Base-by-base conservation (phyloP, 1,139 yeast genomes). In the Kodamaea ohmeri region DNA sequence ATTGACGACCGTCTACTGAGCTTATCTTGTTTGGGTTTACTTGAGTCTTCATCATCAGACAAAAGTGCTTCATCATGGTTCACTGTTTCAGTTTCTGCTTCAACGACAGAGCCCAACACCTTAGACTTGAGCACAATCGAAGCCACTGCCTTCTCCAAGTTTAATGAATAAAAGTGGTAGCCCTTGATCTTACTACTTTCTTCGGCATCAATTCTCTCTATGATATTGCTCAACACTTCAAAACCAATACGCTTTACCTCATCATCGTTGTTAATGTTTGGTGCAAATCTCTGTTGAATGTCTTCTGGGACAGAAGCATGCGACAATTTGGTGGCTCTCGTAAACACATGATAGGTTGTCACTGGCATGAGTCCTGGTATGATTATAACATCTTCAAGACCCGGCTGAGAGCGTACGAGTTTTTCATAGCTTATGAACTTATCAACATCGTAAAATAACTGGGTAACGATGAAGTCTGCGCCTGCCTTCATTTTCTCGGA, bases 321-420 rank as follows among this genome's bases (percentile, higher is more conserved):
- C 16, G 96, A 84, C 41, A 94, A 67, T 55, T 85, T 87, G 11
- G 97, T 80, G 14, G 97, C 95, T 54, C 98, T 78, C 42, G 83
- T 78, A 54, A 92, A 89, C 34, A 90, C 80, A 49, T 80, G 78
- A 58, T 80, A 89, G 3, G 96, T 90, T 51, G 90, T 89, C 26
- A 94, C 82, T n/a, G 99, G 98, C 94, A 92, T 85, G 49, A 92
- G 67, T 1, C 98, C 98, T 0, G 98, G 98, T 36, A 92, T 75
- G 32, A 92, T 66, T 8, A 85, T 77, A 28, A 83, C 63, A 37
- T 64, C 52, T 35, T 57, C 55, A 41, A 71, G 62, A 25, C 68
- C 67, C 1, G 72, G 65, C 33, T 63, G 50, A 12, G 52, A 39
- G 26, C 56, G 49, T 31, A 76, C 54, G 46, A 58, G 53, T 41